A percentile compares a stretch with the other conserved stretches of the same genome.
Conservation (phyloP, 129 eudicot species). For the Calendula officinalis region DNA sequence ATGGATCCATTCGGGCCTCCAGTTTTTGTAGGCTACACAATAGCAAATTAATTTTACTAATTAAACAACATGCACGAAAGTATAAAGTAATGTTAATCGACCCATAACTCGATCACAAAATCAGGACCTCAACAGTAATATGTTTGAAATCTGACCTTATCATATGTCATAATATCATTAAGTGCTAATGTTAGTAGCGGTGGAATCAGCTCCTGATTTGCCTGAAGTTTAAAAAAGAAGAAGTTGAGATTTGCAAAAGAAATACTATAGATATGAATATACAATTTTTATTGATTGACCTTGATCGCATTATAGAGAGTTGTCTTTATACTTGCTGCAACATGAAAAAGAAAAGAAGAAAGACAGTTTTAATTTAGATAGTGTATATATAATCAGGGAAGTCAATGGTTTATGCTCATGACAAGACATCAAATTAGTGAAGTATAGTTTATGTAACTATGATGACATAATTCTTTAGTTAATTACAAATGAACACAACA, state of each 20-base stretch:
- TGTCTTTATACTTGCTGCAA: conserved; percentile 63
- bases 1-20: conserved; percentile 99
- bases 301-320: conserved; percentile 67
- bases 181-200: conserved; percentile 77
- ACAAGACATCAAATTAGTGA: too few relatives aligned
- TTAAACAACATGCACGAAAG: conserved; percentile 12
- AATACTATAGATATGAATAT: neutral
- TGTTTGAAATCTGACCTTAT: conserved; percentile 64
- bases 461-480: too few relatives aligned
- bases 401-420: neutral
- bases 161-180: conserved; percentile 82
- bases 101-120: too few relatives aligned
- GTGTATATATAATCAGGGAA: neutral
- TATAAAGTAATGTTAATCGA: conserved; percentile 25
- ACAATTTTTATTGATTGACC: conserved; percentile 38
- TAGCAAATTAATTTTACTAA: conserved; percentile 15
- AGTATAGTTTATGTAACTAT: too few relatives aligned
- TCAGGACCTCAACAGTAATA: too few relatives aligned
- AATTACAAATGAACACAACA: too few relatives aligned
- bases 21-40: conserved; percentile 85
- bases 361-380: neutral
- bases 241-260: neutral
- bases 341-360: conserved; percentile 9
- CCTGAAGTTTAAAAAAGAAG: conserved; percentile 43
- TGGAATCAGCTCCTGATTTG: conserved; percentile 67